phyloP scores from a whole-genome alignment of 139 green algal species.

The Tetradesmus lagerheimii region DNA sequence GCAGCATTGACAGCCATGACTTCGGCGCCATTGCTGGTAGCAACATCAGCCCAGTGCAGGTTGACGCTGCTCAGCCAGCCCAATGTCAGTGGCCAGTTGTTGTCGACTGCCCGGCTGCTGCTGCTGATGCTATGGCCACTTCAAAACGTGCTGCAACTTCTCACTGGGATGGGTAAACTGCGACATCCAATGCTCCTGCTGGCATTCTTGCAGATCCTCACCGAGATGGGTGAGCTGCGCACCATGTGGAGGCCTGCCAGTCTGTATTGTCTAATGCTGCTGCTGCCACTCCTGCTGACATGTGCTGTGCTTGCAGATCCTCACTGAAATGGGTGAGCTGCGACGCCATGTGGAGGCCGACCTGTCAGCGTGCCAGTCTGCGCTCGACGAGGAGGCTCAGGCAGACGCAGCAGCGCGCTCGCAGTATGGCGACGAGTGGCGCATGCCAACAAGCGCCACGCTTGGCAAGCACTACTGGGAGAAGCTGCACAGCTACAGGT shows the following conservation, averaged over 20 bases:
- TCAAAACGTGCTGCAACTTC: background rate
- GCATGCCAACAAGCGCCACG: slow-evolving; percentile 60
- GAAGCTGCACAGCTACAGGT: slow-evolving; percentile 75
- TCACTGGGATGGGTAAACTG: background rate
- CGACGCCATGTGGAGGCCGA: slow-evolving; percentile 70
- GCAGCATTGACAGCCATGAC: too few relatives aligned
- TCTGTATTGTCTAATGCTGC: background rate
- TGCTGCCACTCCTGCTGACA: background rate
- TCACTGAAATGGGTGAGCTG: slow-evolving; percentile 78
- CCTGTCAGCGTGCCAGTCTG: slow-evolving; percentile 63
- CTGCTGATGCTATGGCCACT: too few relatives aligned
- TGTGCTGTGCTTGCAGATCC: slow-evolving; percentile 66
- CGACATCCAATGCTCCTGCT: background rate
- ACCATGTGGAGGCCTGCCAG: slow-evolving; percentile 30
- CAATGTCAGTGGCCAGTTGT: too few relatives aligned
- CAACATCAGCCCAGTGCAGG: too few relatives aligned
- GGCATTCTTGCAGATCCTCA: background rate
- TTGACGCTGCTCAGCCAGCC: too few relatives aligned
- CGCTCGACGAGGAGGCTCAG: slow-evolving; percentile 54
- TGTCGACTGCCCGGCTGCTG: too few relatives aligned
- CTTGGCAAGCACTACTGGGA: slow-evolving; percentile 78
- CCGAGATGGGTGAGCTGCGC: background rate
- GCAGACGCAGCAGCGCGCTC: slow-evolving; percentile 57
- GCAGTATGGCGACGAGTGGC: slow-evolving; percentile 76
- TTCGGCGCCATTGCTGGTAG: too few relatives aligned